These are phyloP conservation scores for Biscogniauxia sp. DNA, from an alignment of 2,329 filamentous ascomycete species.

Conservation along the genomic window DNA sequence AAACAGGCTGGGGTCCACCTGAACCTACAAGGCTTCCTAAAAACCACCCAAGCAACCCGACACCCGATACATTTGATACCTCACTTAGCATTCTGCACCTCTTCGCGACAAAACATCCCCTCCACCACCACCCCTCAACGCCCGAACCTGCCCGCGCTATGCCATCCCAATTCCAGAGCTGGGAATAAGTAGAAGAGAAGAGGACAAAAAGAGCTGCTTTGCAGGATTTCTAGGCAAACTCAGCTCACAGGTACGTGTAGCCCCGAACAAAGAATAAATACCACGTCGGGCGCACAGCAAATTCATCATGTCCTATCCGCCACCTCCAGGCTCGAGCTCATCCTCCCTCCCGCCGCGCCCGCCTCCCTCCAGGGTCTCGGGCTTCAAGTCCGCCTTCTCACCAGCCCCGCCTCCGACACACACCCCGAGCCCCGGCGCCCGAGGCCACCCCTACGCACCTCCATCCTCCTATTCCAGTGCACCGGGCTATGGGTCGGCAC, in stretches of 20 bases:
- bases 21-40: too few relatives aligned
- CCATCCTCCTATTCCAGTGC: slow-evolving; percentile 37
- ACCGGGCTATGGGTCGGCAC: slow-evolving; percentile 36
- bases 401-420: slow-evolving; percentile 32
- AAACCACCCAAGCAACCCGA: too few relatives aligned
- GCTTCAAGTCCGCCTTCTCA: slow-evolving; percentile 54
- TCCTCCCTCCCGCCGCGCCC: slow-evolving; percentile 75
- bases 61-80: too few relatives aligned
- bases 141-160: too few relatives aligned
- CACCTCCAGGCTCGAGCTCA: slow-evolving; percentile 68
- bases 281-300: slow-evolving; percentile 38
- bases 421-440: slow-evolving; percentile 31
- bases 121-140: too few relatives aligned
- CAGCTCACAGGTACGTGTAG: slow-evolving; percentile 52
- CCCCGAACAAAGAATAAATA: slow-evolving; percentile 25
- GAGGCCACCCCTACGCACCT: slow-evolving; percentile 33
- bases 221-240: neutral
- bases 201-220: slow-evolving; percentile 3
- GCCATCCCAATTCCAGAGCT: too few relatives aligned
- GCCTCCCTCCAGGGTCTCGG: slow-evolving; percentile 53
- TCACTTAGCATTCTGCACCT: too few relatives aligned
- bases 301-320: slow-evolving; percentile 83
- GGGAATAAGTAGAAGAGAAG: neutral
- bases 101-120: too few relatives aligned
- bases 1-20: too few relatives aligned